Evolutionary conservation across 768 basidiomycete species (phyloP).

Genomic region (Suillus subalutaceus): DNA sequence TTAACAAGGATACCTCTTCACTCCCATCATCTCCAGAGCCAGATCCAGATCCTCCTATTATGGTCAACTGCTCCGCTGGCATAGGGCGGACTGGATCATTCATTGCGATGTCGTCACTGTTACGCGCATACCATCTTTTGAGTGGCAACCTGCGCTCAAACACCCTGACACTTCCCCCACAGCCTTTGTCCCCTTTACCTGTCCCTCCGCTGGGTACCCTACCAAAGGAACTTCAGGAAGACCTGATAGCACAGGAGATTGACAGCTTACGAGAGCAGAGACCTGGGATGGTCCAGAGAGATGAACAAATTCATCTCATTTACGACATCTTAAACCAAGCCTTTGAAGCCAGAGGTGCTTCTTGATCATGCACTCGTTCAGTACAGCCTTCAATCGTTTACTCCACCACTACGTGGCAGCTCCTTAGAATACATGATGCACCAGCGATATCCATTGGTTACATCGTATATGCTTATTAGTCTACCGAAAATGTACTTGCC

Average conservation of each 20-base stretch:
- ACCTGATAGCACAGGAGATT: conserved; percentile 70
- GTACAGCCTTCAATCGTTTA: not conserved
- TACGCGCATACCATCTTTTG: conserved; percentile 61
- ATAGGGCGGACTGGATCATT: conserved; percentile 88
- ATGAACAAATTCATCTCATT: conserved; percentile 64
- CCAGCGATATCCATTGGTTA: not conserved
- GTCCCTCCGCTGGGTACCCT: conserved; percentile 63
- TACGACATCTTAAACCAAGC: conserved; percentile 57
- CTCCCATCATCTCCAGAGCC: conserved; percentile 26
- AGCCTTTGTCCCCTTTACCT: conserved; percentile 35
- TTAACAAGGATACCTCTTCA: conserved; percentile 52
- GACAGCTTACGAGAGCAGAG: conserved; percentile 82
- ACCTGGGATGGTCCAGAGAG: conserved; percentile 78
- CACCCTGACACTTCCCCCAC: conserved; percentile 28
- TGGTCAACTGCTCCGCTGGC: conserved; percentile 87
- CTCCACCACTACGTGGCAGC: not conserved
- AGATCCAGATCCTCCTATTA: conserved; percentile 73
- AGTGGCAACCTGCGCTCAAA: conserved; percentile 30
- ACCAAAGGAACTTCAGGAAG: conserved; percentile 48
- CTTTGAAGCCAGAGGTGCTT: conserved; percentile 19
- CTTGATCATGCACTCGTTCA: not conserved
- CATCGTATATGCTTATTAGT: not conserved
- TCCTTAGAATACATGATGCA: not conserved
- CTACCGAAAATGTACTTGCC: not conserved
- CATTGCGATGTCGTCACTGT: conserved; percentile 76